A percentile compares a stretch with the other conserved stretches of the same genome.
Conservation (phyloP, 2,329 filamentous ascomycete genomes). For the Fusarium tupiense region DNA sequence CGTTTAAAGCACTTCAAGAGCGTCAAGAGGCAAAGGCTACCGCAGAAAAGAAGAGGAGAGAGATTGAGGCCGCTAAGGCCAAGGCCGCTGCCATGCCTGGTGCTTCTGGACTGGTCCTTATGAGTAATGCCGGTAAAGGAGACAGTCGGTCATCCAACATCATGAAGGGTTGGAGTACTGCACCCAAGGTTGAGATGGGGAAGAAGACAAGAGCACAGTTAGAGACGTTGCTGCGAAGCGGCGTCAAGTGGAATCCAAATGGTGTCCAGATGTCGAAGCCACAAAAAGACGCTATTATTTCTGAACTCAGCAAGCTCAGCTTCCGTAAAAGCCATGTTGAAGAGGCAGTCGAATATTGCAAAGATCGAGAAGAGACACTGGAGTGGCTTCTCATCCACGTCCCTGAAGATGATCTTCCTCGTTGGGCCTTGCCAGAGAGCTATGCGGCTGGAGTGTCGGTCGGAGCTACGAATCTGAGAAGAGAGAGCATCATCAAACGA, state of each 20-base stretch:
- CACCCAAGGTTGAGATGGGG: slow-evolving; percentile 94
- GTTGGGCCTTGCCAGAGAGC: slow-evolving; percentile 89
- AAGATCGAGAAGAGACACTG: slow-evolving; percentile 89
- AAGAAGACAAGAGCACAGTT: slow-evolving; percentile 80
- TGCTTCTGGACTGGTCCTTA: slow-evolving; percentile 64
- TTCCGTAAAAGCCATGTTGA: slow-evolving; percentile 91
- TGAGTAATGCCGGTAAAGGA: slow-evolving; percentile 55
- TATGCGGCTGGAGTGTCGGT: slow-evolving; percentile 92
- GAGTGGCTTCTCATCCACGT: slow-evolving; percentile 98
- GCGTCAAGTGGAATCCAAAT: slow-evolving; percentile 89
- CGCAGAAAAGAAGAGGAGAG: slow-evolving; percentile 81
- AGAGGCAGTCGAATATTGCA: slow-evolving; percentile 87
- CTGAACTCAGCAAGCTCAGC: slow-evolving; percentile 79
- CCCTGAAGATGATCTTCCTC: slow-evolving; percentile 93
- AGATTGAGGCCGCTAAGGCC: slow-evolving; percentile 73
- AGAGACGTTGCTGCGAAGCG: slow-evolving; percentile 79
- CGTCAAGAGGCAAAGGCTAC: slow-evolving; percentile 79
- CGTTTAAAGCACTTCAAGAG: slow-evolving; percentile 83
- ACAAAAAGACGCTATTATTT: slow-evolving; percentile 69
- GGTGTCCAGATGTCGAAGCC: slow-evolving; percentile 69
- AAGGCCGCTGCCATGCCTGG: slow-evolving; percentile 73
- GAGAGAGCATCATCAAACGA: slow-evolving; percentile 84
- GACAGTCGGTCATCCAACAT: slow-evolving; percentile 51
- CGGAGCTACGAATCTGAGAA: slow-evolving; percentile 81
- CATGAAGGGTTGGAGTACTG: slow-evolving; percentile 82